phyloP scores from a whole-genome alignment of 345 rosid genomes.

The Moringa oleifera region DNA sequence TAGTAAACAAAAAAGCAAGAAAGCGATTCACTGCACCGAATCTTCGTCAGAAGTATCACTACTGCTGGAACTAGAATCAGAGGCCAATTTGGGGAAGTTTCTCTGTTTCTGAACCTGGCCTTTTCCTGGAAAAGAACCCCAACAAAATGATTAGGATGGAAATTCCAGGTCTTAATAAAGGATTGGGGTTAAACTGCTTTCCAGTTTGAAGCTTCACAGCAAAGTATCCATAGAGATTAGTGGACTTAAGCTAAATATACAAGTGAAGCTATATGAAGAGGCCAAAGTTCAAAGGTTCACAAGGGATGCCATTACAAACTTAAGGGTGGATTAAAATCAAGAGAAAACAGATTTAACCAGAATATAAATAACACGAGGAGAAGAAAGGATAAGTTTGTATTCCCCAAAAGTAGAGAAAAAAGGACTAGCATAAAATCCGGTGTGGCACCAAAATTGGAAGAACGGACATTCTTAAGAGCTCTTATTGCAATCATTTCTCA shows the following conservation, averaged over 20 bases:
- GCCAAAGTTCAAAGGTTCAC: neutral
- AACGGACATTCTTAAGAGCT: slow-evolving; percentile 19
- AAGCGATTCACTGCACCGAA: slow-evolving; percentile 43
- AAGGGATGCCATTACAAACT: too few relatives aligned
- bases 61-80: slow-evolving; percentile 43
- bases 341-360: neutral
- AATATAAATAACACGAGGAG: slow-evolving; percentile 12
- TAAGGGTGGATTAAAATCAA: neutral
- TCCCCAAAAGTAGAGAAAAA: slow-evolving; percentile 15
- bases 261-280: neutral
- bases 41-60: slow-evolving; percentile 39
- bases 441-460: neutral
- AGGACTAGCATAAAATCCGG: slow-evolving; percentile 23
- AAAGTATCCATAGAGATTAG: neutral
- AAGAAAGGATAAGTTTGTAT: slow-evolving; percentile 4
- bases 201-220: neutral
- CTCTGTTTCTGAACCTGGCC: slow-evolving; percentile 37
- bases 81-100: slow-evolving; percentile 33
- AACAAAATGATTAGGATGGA: slow-evolving; percentile 21
- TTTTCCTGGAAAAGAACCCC: slow-evolving; percentile 54
- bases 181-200: slow-evolving; percentile 8
- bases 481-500: slow-evolving; percentile 31
- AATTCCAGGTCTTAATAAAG: slow-evolving; percentile 5
- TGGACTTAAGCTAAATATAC: neutral
- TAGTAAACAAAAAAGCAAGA: slow-evolving; percentile 6